Evolutionary conservation across 768 basidiomycete genomes (phyloP), one percentile per base, ranked within the genome.

Genomic region (Mycena chlorophos): DNA sequence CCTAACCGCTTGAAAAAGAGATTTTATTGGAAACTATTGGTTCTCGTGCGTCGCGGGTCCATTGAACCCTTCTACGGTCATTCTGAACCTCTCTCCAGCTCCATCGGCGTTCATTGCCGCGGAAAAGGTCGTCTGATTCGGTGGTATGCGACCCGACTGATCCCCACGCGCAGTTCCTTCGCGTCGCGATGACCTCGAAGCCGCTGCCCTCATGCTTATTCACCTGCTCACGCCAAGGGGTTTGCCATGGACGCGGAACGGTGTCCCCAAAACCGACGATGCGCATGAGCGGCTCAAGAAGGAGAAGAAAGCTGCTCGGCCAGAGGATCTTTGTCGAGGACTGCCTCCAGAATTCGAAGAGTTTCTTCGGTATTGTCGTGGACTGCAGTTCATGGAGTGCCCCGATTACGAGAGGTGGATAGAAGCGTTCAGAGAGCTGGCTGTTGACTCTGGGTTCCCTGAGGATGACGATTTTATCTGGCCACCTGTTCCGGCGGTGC

Each of bases 1-100:
- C 10, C n/a, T 37, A n/a, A 37, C n/a, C 12, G n/a, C n/a, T 37
- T 37, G 34, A 10, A 6, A 14, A 8, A 82, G 87, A 38, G 85
- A 89, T 63, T 91, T 91, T 60, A 83, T 91, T 50, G 89, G 89
- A 23, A 91, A 91, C 66, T 91, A 90, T 66, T 91, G 88, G 87
- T 91, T 91, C 66, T 85, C 82, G 73, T 86, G 51, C 55, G 72
- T 60, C 3, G 12, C 29, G 23, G 39, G 40, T 8, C 22, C n/a
- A n/a, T 26, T 4, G 27, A 28, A 17, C 19, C 5, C 23, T 29
- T 39, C 5, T 26, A 20, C 26, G 26, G 19, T 26, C 40, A 43
- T 52, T 48, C 56, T 54, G 50, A 55, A 61, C 4, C 27, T 3
- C 45, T 25, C 23, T 4, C 25, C 59, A 82, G 82, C 45, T 87